Conservation (phyloP, 2,329 filamentous ascomycete species). For the Neoarthrinium moseri region DNA sequence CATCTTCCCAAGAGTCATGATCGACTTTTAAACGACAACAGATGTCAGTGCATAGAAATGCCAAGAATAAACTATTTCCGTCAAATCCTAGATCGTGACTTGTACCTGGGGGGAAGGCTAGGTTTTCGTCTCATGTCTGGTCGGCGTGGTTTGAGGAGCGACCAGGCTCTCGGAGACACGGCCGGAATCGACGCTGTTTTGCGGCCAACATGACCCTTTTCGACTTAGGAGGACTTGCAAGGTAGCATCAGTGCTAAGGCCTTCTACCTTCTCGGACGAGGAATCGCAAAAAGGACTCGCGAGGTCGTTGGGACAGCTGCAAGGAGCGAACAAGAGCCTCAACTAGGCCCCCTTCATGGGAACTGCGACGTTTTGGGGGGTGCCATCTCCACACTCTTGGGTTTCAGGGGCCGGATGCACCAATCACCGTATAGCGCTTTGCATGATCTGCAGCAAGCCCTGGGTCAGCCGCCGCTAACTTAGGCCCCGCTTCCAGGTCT, state of each 20-base stretch:
- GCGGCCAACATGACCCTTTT: background rate
- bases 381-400: background rate
- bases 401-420: conserved; percentile 8
- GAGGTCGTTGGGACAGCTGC: background rate
- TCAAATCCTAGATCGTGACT: background rate
- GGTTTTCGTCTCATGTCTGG: conserved; percentile 3
- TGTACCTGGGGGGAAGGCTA: background rate
- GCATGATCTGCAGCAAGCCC: conserved; percentile 1
- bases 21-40: background rate
- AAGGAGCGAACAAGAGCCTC: background rate
- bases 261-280: background rate
- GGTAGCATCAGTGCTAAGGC: background rate
- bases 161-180: background rate
- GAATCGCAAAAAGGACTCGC: too few relatives aligned
- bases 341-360: background rate
- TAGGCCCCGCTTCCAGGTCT: background rate
- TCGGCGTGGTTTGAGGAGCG: conserved; percentile 2
- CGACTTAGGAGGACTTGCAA: background rate
- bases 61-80: background rate
- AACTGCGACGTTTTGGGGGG: background rate
- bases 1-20: background rate
- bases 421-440: conserved; percentile 1
- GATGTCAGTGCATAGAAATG: background rate
- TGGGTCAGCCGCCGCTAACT: background rate
- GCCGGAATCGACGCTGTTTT: background rate